These are phyloP conservation scores for Lentinula edodes DNA, from an alignment of 768 basidiomycete genomes.

Conservation along the genomic window DNA sequence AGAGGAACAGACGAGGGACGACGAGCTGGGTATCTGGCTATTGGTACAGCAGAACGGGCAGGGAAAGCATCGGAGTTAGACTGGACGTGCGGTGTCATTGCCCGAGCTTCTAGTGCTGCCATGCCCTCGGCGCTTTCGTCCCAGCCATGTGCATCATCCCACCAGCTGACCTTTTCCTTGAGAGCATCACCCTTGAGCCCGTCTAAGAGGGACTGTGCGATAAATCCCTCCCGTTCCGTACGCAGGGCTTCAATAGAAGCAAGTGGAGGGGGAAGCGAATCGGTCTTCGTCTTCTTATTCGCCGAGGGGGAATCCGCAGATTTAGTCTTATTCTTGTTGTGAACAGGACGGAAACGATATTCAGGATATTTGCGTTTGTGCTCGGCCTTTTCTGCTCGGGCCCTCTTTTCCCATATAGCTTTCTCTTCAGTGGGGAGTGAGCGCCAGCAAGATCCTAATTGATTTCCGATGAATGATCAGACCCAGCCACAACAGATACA, in stretches of 20 bases:
- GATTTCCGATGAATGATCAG: not conserved
- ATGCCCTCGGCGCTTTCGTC: conserved; percentile 1
- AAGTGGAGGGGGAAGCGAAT: conserved; percentile 6
- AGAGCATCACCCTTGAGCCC: conserved; percentile 8
- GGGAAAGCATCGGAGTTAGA: not conserved
- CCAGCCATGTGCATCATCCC: conserved; percentile 2
- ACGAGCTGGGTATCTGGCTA: conserved; percentile 31
- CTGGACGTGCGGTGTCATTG: conserved; percentile 1
- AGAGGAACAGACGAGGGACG: conserved; percentile 63
- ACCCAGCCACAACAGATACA: conserved; percentile 13
- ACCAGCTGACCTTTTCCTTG: not conserved
- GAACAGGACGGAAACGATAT: conserved; percentile 52
- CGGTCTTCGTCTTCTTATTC: not conserved
- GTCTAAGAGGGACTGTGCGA: not conserved
- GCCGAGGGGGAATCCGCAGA: conserved; percentile 22
- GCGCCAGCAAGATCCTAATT: conserved; percentile 72
- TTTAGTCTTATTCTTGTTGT: conserved; percentile 39
- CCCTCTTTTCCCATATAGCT: conserved; percentile 65
- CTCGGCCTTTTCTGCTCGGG: conserved; percentile 68
- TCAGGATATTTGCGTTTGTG: conserved; percentile 67
- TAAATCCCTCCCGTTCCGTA: conserved; percentile 1
- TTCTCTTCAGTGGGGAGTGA: conserved; percentile 67
- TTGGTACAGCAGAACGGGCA: not conserved
- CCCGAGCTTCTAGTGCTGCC: conserved; percentile 3
- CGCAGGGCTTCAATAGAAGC: conserved; percentile 5